A percentile compares a stretch with the other conserved stretches of the same genome.
Evolutionary conservation across 257 asterid species (phyloP).

Genomic region (Buddleja alternifolia): DNA sequence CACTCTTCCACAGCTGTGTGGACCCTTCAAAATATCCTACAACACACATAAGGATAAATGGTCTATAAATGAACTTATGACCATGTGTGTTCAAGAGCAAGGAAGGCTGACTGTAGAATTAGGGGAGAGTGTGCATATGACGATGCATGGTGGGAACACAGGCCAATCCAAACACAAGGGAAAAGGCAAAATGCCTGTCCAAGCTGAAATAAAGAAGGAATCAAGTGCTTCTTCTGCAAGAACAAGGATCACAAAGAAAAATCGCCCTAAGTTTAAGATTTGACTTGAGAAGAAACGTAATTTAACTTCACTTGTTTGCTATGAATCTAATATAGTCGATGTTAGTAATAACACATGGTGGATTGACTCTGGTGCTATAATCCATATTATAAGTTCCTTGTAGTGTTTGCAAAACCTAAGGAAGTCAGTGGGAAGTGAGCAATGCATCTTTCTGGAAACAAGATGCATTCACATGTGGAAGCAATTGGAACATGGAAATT

Average conservation of each 20-base stretch:
- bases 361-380: too few relatives aligned
- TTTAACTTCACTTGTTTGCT: neutral
- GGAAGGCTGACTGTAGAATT: neutral
- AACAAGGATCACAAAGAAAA: neutral
- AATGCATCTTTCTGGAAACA: too few relatives aligned
- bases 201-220: too few relatives aligned
- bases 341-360: too few relatives aligned
- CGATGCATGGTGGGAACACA: neutral
- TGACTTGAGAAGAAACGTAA: constrained; percentile 23
- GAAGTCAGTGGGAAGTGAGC: too few relatives aligned
- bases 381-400: too few relatives aligned
- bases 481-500: too few relatives aligned
- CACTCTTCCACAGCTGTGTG: neutral
- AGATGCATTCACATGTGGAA: too few relatives aligned
- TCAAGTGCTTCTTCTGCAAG: neutral
- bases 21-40: neutral
- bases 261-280: neutral
- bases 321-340: too few relatives aligned
- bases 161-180: too few relatives aligned
- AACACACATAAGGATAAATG: too few relatives aligned
- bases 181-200: neutral
- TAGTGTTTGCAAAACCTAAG: too few relatives aligned
- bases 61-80: neutral
- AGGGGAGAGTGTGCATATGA: neutral
- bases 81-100: neutral